Evolutionary conservation across 2,329 filamentous ascomycete species (phyloP).

Genomic region (Colletotrichum gloeosporioides): DNA sequence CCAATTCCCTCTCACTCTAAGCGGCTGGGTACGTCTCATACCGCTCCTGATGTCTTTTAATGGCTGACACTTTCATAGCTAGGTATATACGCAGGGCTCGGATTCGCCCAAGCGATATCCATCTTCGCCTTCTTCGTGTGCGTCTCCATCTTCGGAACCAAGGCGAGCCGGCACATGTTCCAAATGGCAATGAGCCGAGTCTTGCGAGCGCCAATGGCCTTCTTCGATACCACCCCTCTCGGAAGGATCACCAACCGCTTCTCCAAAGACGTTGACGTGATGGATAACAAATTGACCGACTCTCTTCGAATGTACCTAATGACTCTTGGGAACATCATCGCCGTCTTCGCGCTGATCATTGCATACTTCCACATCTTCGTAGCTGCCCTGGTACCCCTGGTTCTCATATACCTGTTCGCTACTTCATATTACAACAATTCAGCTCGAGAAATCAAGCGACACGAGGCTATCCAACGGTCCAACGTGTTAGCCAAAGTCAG

Average conservation of each 20-base stretch:
- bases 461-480: conserved; percentile 87
- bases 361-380: conserved; percentile 89
- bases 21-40: background rate
- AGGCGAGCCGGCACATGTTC: conserved; percentile 81
- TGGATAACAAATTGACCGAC: conserved; percentile 91
- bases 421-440: conserved; percentile 88
- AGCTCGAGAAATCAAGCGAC: conserved; percentile 90
- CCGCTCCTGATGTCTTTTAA: background rate
- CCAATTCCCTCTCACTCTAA: conserved; percentile 50
- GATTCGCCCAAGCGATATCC: conserved; percentile 70
- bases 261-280: conserved; percentile 91
- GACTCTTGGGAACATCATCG: conserved; percentile 79
- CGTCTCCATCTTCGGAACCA: conserved; percentile 80
- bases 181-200: conserved; percentile 79
- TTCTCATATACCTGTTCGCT: conserved; percentile 79
- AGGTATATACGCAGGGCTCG: conserved; percentile 69
- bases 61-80: conserved; percentile 44
- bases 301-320: conserved; percentile 91
- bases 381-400: conserved; percentile 65
- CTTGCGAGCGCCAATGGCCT: conserved; percentile 74
- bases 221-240: conserved; percentile 95
- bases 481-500: conserved; percentile 88
- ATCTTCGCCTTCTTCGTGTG: conserved; percentile 82
- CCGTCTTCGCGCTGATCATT: conserved; percentile 88
- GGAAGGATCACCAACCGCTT: conserved; percentile 98